A percentile compares a stretch with the other conserved stretches of the same genome.
Conservation (phyloP, 1,284 basidiomycete species). For the Ustilago trichophora region DNA sequence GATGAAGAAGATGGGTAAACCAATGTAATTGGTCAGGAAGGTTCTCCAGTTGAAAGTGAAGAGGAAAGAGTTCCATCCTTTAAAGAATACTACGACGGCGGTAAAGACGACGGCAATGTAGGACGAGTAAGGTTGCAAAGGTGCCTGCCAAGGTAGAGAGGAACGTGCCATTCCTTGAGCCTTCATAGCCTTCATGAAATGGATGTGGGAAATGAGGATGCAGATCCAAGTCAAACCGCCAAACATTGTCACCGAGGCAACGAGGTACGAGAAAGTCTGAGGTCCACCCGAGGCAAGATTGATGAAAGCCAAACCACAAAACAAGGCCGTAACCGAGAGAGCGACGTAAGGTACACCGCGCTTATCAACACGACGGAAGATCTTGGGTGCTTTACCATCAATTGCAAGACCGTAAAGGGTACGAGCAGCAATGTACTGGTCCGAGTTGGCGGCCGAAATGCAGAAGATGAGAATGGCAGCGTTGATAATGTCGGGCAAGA, state of each 20-base stretch:
- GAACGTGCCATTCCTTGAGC: conserved; percentile 77
- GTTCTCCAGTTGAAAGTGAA: conserved; percentile 79
- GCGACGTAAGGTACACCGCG: conserved; percentile 68
- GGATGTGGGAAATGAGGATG: conserved; percentile 80
- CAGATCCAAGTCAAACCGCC: conserved; percentile 72
- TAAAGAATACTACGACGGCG: conserved; percentile 75
- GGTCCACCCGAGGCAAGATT: conserved; percentile 73
- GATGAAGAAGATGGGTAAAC: conserved; percentile 53
- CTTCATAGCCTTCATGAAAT: conserved; percentile 79
- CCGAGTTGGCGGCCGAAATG: conserved; percentile 69
- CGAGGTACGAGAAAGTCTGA: conserved; percentile 54
- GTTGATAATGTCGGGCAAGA: conserved; percentile 74
- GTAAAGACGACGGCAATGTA: conserved; percentile 73
- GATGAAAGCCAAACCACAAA: conserved; percentile 74
- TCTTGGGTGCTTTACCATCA: conserved; percentile 70
- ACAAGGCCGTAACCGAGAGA: conserved; percentile 71
- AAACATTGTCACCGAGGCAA: conserved; percentile 43
- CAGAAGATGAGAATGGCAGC: conserved; percentile 65
- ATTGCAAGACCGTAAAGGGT: conserved; percentile 71
- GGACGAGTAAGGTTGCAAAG: conserved; percentile 66
- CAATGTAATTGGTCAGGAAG: conserved; percentile 69
- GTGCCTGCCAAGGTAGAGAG: conserved; percentile 71
- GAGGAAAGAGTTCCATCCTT: conserved; percentile 71
- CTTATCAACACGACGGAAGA: conserved; percentile 71
- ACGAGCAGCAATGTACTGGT: conserved; percentile 70